Base-by-base conservation (phyloP, 192 early-diverging fungal species). In the Coemansia asiatica region DNA sequence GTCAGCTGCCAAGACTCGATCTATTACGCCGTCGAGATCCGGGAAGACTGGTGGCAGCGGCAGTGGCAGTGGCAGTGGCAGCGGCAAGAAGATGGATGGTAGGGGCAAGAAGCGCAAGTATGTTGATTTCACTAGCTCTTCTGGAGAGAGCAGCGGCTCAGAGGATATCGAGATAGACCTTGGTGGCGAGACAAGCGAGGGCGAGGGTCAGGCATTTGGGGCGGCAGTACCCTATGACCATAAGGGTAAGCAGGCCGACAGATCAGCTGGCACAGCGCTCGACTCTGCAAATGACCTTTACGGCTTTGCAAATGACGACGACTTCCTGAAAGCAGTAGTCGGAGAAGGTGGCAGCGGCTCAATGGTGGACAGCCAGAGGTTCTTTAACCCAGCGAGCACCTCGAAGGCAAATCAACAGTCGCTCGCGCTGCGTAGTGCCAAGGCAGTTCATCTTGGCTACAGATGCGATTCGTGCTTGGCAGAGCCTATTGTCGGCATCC, bases 401-500 rank as follows among this genome's bases (percentile, higher is more conserved):
- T 65, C 71, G 9, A 29, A 31, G n/a, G 35, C 23, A 47, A 18
- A 27, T 12, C 67, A 63, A 16, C 29, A 33, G 47, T 62, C 63
- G 4, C 28, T 63, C 19, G 60, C 66, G 18, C 36, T 76, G 63
- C 60, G 60, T 16, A 82, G 72, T 29, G 63, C 69, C 33, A 74
- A 75, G 60, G 55, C 70, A 13, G 72, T 77, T 60, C 67, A 66
- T 48, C 66, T 81, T 28, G 70, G 53, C 48, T 70, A 71, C 62
- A 72, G 89, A 74, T 91, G 90, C 69, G 87, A 90, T 75, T 75
- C 83, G 19, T 91, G 90, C 68, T 79, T 84, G 21, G 80, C 86
- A 10, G 90, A 91, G 55, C 90, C 90, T 5, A 90, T 91, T 56
- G 74, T 91, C 16, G 90, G 90, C 19, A 75, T 85, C 19, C 84